Conservation (phyloP, 78 protist genomes). For the Anaeramoeba flamelloides region DNA sequence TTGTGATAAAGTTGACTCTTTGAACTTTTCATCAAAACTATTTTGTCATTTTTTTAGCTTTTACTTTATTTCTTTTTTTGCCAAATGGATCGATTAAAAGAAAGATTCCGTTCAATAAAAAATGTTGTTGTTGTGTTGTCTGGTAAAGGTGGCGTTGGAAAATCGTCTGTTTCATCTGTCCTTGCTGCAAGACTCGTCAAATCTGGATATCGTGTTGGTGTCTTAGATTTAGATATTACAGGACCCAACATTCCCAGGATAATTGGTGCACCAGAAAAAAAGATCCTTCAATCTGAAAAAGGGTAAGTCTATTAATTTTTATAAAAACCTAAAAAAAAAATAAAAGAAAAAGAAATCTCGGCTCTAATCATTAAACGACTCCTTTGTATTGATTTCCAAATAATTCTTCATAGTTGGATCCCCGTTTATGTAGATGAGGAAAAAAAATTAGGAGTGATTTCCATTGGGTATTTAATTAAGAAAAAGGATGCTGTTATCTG, state of each 20-base stretch:
- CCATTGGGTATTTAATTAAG: conserved; percentile 77
- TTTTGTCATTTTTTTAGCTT: too few species aligned
- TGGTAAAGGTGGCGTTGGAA: conserved; percentile 98
- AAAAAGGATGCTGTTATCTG: conserved; percentile 87
- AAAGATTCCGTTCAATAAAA: too few species aligned
- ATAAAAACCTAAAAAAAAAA: conserved; percentile 20
- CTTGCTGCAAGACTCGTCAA: conserved; percentile 53
- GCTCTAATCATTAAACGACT: too few species aligned
- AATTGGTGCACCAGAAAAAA: conserved; percentile 44
- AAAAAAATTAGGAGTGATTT: conserved; percentile 73
- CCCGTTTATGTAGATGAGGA: conserved; percentile 57
- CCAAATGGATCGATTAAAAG: too few species aligned
- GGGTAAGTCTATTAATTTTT: conserved; percentile 76
- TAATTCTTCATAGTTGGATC: too few species aligned
- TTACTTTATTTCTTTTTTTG: too few species aligned
- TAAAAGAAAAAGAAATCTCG: too few species aligned
- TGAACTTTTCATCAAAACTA: too few species aligned
- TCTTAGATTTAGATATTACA: conserved; percentile 90
- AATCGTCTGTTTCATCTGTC: conserved; percentile 77
- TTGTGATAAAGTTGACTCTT: too few species aligned
- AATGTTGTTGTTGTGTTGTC: conserved; percentile 79
- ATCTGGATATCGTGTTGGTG: conserved; percentile 70
- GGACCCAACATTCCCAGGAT: conserved; percentile 87
- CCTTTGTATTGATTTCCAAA: too few species aligned
- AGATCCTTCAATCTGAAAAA: conserved; percentile 27